These are phyloP conservation scores for Penicillium sp. DNA, from an alignment of 2,329 filamentous ascomycete species.

Conservation along the genomic window DNA sequence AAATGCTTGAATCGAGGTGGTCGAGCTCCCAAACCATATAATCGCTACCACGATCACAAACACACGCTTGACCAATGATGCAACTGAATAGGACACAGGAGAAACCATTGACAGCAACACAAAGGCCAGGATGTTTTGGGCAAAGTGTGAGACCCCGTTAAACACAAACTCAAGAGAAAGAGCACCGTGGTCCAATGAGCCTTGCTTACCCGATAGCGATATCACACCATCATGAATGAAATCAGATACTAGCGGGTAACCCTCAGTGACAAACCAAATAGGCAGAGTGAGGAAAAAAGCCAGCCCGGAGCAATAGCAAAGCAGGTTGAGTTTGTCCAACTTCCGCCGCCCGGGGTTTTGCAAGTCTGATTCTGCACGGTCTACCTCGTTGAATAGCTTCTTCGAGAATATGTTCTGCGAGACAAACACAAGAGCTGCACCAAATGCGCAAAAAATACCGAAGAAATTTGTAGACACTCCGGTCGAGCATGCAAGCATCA, in stretches of 20 bases:
- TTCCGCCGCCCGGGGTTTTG: slow-evolving; percentile 66
- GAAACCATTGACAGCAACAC: slow-evolving; percentile 88
- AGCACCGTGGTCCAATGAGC: slow-evolving; percentile 63
- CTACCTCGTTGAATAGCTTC: slow-evolving; percentile 92
- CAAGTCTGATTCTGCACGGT: slow-evolving; percentile 74
- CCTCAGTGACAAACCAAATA: slow-evolving; percentile 92
- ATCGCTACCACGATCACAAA: slow-evolving; percentile 96
- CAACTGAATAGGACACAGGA: slow-evolving; percentile 95
- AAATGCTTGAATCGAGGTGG: slow-evolving; percentile 75
- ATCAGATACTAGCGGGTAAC: slow-evolving; percentile 72
- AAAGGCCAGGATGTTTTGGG: slow-evolving; percentile 93
- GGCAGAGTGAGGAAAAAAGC: slow-evolving; percentile 86
- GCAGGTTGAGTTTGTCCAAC: slow-evolving; percentile 91
- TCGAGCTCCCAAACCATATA: slow-evolving; percentile 91
- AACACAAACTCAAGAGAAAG: slow-evolving; percentile 84
- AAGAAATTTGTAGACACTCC: slow-evolving; percentile 86
- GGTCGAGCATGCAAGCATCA: slow-evolving; percentile 92
- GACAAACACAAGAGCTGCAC: slow-evolving; percentile 92
- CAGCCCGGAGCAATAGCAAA: slow-evolving; percentile 94
- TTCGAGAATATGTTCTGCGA: slow-evolving; percentile 99
- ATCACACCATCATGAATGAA: slow-evolving; percentile 80
- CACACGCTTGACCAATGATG: slow-evolving; percentile 92
- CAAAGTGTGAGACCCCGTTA: slow-evolving; percentile 96
- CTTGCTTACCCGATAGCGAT: slow-evolving; percentile 72
- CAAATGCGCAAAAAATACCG: slow-evolving; percentile 84